These are phyloP conservation scores for Blastobotrys illinoisensis DNA, from an alignment of 1,139 yeast species.

Conservation along the genomic window DNA sequence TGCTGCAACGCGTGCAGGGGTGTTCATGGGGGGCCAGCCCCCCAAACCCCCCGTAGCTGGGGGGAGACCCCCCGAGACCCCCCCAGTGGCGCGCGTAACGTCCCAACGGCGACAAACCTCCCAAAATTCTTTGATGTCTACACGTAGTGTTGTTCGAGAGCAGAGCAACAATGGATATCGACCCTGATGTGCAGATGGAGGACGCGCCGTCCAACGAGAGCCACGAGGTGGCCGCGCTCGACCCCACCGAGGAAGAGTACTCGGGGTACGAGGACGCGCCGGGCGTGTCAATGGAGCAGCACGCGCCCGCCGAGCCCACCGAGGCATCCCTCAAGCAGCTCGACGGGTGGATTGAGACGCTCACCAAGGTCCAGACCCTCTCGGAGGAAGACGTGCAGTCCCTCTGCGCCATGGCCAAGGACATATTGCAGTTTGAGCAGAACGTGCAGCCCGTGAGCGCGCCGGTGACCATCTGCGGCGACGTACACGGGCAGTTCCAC, in stretches of 20 bases:
- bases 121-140: neutral
- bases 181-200: conserved; percentile 37
- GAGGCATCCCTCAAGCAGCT: conserved; percentile 22
- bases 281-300: conserved; percentile 4
- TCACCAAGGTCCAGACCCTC: conserved; percentile 75
- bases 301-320: conserved; percentile 19
- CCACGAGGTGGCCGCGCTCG: conserved; percentile 11
- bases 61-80: too few relatives aligned
- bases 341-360: conserved; percentile 62
- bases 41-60: too few relatives aligned
- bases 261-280: neutral
- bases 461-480: conserved; percentile 98
- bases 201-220: conserved; percentile 22
- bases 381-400: conserved; percentile 76
- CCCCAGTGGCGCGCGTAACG: neutral
- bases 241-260: conserved; percentile 4
- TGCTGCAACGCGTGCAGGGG: too few relatives aligned
- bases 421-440: conserved; percentile 81
- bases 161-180: conserved; percentile 33
- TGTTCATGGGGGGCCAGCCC: too few relatives aligned
- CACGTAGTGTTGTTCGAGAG: neutral
- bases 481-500: conserved; percentile 95
- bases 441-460: conserved; percentile 93
- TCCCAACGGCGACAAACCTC: neutral
- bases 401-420: conserved; percentile 83